Base-by-base conservation (phyloP, 2,329 filamentous ascomycete genomes). In the Dactylellina drechsleri region DNA sequence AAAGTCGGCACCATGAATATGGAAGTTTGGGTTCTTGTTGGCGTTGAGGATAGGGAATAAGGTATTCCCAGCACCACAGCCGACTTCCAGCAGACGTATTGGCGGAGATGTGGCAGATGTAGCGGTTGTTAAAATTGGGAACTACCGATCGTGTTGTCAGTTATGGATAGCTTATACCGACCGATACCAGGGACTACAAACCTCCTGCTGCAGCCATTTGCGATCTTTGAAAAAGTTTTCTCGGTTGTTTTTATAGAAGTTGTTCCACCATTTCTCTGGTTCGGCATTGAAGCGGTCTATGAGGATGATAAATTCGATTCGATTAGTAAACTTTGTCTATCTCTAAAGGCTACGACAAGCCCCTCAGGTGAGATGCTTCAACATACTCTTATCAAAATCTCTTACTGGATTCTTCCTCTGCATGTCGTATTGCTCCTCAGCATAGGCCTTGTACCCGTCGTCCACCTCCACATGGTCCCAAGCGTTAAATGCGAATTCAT, bases 381-480 rank as follows among this genome's bases (percentile, higher is more conserved):
- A 85, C 86, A 85, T 84, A 89, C 90, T 87, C 82, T 93, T 93
- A 83, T 99, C 93, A 85, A 96, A 97, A 76, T 97, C 93, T 50
- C 90, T 93, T 58, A 97, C 95, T 67, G 93, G 94, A 76, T 91
- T 87, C 79, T 90, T 88, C 77, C 93, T 89, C 84, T 99, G 95
- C 83, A 90, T 91, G 54, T 88, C 87, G 81, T 91, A 94, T 83
- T 98, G 95, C 80, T 89, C 84, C 82, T 93, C 89, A 75, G 93
- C 90, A 82, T 95, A 97, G 80, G 91, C 88, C 80, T 90, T 90
- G 85, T 97, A 98, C 47, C 89, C 86, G 79, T 92, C 89, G 83
- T 98, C 94, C 81, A 93, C 93, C 83, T 94, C 90, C 81, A 98
- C 95, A 82, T 99, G 94, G 82, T 99, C 95, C 95, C 95, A 99